A percentile compares a stretch with the other conserved stretches of the same genome.
Evolutionary conservation across 2,329 filamentous ascomycete species (phyloP).

Genomic region (Aureobasidium sp.): DNA sequence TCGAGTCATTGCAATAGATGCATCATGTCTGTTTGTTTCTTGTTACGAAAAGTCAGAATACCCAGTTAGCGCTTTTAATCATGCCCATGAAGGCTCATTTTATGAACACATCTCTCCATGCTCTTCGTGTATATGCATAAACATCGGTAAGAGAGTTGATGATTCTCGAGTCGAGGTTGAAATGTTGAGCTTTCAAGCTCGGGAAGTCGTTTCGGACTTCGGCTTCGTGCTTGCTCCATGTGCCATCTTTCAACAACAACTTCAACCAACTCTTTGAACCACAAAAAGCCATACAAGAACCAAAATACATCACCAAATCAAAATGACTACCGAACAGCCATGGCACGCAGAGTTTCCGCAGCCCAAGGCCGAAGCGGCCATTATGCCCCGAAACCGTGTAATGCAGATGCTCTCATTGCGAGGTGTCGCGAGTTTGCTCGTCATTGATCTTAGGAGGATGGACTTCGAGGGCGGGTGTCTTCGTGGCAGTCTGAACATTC

Average conservation of each 20-base stretch:
- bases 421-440: conserved; percentile 29
- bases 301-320: not conserved
- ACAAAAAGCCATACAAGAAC: not conserved
- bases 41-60: conserved; percentile 13
- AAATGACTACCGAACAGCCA: conserved; percentile 16
- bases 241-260: not conserved
- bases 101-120: not conserved
- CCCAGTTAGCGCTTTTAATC: conserved; percentile 10
- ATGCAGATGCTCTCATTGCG: conserved; percentile 28
- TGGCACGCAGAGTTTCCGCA: conserved; percentile 37
- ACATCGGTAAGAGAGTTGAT: not conserved
- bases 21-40: conserved; percentile 11
- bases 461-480: conserved; percentile 38
- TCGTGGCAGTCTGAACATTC: conserved; percentile 38
- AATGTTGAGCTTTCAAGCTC: not conserved
- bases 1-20: conserved; percentile 48
- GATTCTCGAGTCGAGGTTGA: not conserved
- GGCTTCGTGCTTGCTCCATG: not conserved
- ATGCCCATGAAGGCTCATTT: conserved; percentile 5
- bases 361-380: conserved; percentile 29
- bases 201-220: conserved; percentile 1
- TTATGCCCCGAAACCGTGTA: conserved; percentile 31
- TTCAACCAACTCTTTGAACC: not conserved
- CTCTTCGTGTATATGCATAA: not conserved
- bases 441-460: conserved; percentile 38